A percentile compares a stretch with the other conserved stretches of the same genome.
These are phyloP conservation scores for Lentinula novae-zelandiae DNA, from an alignment of 1,284 basidiomycete genomes.

Conservation along the genomic window DNA sequence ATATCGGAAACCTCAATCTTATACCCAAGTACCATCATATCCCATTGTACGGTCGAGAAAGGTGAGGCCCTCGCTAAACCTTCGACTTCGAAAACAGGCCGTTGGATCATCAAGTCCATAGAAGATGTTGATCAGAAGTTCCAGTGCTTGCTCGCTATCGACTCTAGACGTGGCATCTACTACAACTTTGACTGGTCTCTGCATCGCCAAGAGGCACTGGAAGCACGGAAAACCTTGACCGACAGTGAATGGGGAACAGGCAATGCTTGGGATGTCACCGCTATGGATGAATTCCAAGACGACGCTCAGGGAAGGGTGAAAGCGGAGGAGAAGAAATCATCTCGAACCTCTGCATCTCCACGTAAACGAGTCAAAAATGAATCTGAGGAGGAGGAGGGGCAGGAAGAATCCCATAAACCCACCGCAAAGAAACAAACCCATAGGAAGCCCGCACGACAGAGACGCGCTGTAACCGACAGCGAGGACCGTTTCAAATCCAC, in stretches of 20 bases:
- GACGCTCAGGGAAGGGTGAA: not conserved
- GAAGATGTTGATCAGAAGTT: slow-evolving; percentile 22
- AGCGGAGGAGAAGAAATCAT: not conserved
- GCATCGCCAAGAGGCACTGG: slow-evolving; percentile 39
- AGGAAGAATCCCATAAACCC: not conserved
- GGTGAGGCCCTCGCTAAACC: slow-evolving; percentile 20
- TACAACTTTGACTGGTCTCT: slow-evolving; percentile 58
- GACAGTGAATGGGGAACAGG: slow-evolving; percentile 1
- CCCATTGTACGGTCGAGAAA: slow-evolving; percentile 45
- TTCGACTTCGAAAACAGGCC: slow-evolving; percentile 15
- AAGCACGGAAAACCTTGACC: not conserved
- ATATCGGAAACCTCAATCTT: slow-evolving; percentile 31
- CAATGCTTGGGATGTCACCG: not conserved
- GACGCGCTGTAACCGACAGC: too few relatives aligned
- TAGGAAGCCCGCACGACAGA: not conserved
- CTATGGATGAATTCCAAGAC: not conserved
- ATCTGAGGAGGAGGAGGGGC: not conserved
- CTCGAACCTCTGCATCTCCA: not conserved
- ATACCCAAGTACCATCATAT: slow-evolving; percentile 45
- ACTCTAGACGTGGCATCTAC: slow-evolving; percentile 56
- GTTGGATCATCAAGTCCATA: slow-evolving; percentile 15
- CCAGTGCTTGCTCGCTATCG: slow-evolving; percentile 58
- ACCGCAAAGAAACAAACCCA: not conserved
- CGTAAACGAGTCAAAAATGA: slow-evolving; percentile 2
- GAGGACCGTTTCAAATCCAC: not conserved